A percentile compares a stretch with the other conserved stretches of the same genome.
phyloP scores from a whole-genome alignment of 1,139 yeast genomes.

The Candida frijolesensis region DNA sequence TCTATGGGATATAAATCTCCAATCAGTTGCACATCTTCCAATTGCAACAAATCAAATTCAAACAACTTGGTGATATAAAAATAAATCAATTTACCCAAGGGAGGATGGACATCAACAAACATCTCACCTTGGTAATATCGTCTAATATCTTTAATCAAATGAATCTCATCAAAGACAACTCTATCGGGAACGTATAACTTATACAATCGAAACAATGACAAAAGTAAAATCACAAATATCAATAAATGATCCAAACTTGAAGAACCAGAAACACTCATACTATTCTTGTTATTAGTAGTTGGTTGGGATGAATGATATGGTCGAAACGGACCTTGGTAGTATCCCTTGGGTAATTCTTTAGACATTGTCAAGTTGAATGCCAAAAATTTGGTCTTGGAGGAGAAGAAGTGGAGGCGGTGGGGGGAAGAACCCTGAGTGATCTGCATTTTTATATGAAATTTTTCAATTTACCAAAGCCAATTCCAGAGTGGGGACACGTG shows the following conservation, averaged over 20 bases:
- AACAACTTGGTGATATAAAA: conserved; percentile 38
- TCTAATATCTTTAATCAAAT: conserved; percentile 40
- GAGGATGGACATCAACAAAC: conserved; percentile 65
- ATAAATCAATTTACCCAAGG: conserved; percentile 54
- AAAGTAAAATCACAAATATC: conserved; percentile 13
- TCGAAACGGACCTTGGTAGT: conserved; percentile 20
- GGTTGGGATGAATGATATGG: conserved; percentile 15
- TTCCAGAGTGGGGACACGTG: neutral
- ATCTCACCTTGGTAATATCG: conserved; percentile 64
- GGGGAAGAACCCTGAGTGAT: neutral
- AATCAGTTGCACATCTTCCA: conserved; percentile 38
- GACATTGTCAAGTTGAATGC: neutral
- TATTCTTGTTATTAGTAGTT: neutral
- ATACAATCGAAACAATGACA: conserved; percentile 46
- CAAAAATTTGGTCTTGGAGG: neutral
- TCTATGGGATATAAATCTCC: conserved; percentile 34
- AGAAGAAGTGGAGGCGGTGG: neutral
- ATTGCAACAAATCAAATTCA: conserved; percentile 35
- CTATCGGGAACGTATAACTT: conserved; percentile 68
- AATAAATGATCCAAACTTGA: conserved; percentile 22
- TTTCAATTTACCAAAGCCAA: neutral
- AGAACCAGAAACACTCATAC: conserved; percentile 2
- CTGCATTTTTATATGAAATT: neutral
- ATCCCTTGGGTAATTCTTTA: conserved; percentile 22
- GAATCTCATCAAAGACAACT: conserved; percentile 93